Conservation (phyloP, 352 stramenopile species). For the Phytophthora fragariae region DNA sequence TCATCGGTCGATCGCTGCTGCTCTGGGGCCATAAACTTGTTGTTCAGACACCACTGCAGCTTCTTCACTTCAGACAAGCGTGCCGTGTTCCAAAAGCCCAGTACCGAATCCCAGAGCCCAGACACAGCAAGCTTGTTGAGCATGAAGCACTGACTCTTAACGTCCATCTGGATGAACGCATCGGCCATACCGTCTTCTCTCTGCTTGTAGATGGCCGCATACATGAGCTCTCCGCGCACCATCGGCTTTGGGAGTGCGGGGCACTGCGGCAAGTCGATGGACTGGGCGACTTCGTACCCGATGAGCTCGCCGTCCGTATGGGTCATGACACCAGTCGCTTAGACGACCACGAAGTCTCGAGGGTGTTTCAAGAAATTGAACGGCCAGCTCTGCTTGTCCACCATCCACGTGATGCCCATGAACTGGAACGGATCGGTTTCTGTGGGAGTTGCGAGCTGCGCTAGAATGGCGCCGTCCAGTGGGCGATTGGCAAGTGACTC, state of each 20-base stretch:
- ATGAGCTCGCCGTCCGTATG: slow-evolving; percentile 27
- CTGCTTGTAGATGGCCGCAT: slow-evolving; percentile 16
- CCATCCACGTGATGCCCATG: slow-evolving; percentile 34
- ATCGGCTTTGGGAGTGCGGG: slow-evolving; percentile 7
- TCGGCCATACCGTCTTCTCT: slow-evolving; percentile 9
- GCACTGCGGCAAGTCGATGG: slow-evolving; percentile 32
- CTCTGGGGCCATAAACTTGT: background rate
- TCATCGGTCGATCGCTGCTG: background rate
- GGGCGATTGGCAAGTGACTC: too few species aligned
- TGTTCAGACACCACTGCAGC: slow-evolving; percentile 15
- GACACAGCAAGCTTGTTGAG: background rate
- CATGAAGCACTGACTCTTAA: background rate
- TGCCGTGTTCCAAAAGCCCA: background rate
- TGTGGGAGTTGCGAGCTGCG: slow-evolving; percentile 27
- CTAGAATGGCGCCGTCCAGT: slow-evolving; percentile 17
- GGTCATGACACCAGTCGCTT: slow-evolving; percentile 32
- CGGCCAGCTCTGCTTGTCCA: slow-evolving; percentile 7
- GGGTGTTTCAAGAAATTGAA: slow-evolving; percentile 27
- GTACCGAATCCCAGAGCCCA: background rate
- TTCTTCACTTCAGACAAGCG: slow-evolving; percentile 19
- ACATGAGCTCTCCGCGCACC: slow-evolving; percentile 17
- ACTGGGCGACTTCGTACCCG: slow-evolving; percentile 49
- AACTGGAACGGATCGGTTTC: slow-evolving; percentile 35
- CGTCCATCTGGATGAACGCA: slow-evolving; percentile 21
- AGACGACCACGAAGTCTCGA: slow-evolving; percentile 32